Evolutionary conservation across 257 asterid genomes (phyloP), one percentile per base, ranked within the genome.

Genomic region (Agastache rugosa): DNA sequence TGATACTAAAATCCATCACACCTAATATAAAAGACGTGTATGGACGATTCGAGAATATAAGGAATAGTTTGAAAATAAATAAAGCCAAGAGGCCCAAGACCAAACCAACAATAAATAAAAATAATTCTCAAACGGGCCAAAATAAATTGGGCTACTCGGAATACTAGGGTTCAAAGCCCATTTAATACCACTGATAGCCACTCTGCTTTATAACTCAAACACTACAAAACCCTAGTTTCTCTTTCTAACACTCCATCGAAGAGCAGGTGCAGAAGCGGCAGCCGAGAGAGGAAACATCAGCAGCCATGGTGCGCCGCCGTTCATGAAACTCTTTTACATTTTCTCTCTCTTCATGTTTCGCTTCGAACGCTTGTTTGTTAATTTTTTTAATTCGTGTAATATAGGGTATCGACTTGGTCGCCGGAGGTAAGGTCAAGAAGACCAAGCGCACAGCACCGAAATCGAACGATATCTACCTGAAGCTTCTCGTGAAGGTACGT

Each of bases 401-500:
- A 1, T 11, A 90, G 97, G 98, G 98, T 84, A 93, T 91, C 59
- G 98, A 93, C 88, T 84, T 93, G 79, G 85, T 83, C 54, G 97
- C 96, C 76, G 97, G 98, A 67, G 98, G 98, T 65, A 93, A 93
- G 89, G 74, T 82, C 71, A 93, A 93, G 91, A 89, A 91, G 86
- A 89, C 97, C 22, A 89, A 91, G 77, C 91, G 96, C 59, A 86
- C 91, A 0, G 91, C 91, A 2, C 93, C 97, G 0, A 89, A 89
- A 69, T 93, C 98, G 56, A 79, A 92, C 29, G 97, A 92, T 70
- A 87, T 92, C 20, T 88, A 92, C 82, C 85, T 92, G 79, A 87
- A 87, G 78, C 89, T 87, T 62, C 90, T 92, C 54, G 96, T 92
- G 41, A 92, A 92, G 95, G 95, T 86, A 7, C 76, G 3, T 60